Base-by-base conservation (phyloP, 345 rosid genomes). In the Citropsis articulata region DNA sequence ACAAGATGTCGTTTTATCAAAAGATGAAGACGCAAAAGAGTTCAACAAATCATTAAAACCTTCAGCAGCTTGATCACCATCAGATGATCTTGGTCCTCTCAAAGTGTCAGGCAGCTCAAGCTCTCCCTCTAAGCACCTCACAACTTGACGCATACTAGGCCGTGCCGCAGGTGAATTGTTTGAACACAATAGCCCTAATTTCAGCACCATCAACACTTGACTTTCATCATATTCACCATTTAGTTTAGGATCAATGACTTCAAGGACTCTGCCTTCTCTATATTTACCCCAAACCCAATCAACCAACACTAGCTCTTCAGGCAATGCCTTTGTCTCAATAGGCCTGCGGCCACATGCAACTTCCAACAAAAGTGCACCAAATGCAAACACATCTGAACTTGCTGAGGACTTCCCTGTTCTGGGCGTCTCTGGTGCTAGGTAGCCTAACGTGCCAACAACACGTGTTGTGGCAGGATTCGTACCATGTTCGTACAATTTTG, bases 371-470 rank as follows among this genome's bases (percentile, higher is more conserved):
- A 95, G 81, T 12, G 98, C 97, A 31, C 99, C 99, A 61, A 95
- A 95, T 7, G 98, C 99, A 30, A 83, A 95, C 79, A 95, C 93
- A 82, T 95, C 99, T 0, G 98, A 93, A 64, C 91, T 79, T 0
- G 86, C 73, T 0, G 94, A 87, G 9, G 98, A 91, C 84, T 91
- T 94, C 31, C 97, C 99, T 14, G 97, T 92, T 80, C 90, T 79
- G 18, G 97, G 88, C 6, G 90, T 85, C 77, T 95, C 99, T 2
- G 99, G 99, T 28, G 99, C 98, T 65, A 95, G 73, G 84, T 95
- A 95, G 0, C 99, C 98, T 78, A 95, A 80, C 8, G 99, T 95
- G 71, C 99, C 97, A 13, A 93, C 98, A 4, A 95, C 97, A 14
- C 90, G 88, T 0, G 98, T 95, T 19, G 98, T 93, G 71, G 85